A percentile compares a stretch with the other conserved stretches of the same genome.
Conservation (phyloP, 345 rosid species). For the Theobroma cacao region DNA sequence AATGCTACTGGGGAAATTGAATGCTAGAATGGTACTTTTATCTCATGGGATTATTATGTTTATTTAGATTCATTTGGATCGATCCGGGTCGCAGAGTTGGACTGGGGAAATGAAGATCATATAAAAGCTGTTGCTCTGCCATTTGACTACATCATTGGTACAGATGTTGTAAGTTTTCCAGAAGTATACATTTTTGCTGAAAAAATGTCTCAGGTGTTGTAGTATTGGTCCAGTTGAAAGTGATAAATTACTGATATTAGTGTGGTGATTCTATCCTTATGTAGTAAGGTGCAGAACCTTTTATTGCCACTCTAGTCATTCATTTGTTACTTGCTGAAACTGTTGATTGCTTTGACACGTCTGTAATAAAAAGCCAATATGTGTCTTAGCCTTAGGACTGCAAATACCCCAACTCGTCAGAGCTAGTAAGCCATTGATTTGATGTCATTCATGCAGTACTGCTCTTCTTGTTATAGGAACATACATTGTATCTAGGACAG, state of each 20-base stretch:
- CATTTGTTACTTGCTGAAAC: background rate
- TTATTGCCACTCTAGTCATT: background rate
- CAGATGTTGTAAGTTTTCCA: conserved; percentile 78
- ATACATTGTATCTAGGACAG: background rate
- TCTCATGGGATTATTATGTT: conserved; percentile 14
- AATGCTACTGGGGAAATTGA: background rate
- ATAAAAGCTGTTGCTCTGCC: conserved; percentile 71
- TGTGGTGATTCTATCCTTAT: background rate
- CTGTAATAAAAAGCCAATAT: background rate
- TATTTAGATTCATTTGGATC: conserved; percentile 81
- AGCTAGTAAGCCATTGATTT: background rate
- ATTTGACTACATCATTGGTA: conserved; percentile 86
- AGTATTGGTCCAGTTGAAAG: background rate
- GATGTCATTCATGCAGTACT: background rate
- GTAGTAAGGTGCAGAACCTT: background rate
- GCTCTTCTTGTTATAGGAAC: background rate
- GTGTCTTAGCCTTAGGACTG: background rate
- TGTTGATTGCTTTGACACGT: background rate
- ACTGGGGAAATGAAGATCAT: conserved; percentile 88
- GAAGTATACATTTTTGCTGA: background rate
- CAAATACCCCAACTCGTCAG: background rate
- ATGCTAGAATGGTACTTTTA: background rate
- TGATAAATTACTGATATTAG: background rate
- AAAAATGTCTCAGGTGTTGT: background rate
- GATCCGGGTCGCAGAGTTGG: conserved; percentile 70